Percentiles rank a stretch among this genome's conserved stretches.
Conservation (phyloP, 495 filamentous ascomycete genomes). For the Tricharina praecox region DNA sequence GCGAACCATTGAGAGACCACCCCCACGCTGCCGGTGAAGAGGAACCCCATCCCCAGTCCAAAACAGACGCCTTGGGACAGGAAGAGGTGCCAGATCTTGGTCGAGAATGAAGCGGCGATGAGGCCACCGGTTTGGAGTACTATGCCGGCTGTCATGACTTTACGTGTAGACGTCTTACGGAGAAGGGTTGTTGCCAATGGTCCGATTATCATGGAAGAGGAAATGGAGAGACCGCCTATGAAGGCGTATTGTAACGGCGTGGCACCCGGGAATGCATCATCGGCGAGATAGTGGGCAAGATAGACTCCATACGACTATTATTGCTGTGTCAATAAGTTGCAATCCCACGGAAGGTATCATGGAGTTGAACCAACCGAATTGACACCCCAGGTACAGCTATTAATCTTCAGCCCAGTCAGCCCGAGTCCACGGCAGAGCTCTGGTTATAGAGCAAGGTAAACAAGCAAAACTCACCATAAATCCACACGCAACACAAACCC, state of each 20-base stretch:
- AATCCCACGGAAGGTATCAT: not conserved
- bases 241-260: constrained; percentile 50
- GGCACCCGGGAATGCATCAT: constrained; percentile 40
- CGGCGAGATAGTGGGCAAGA: constrained; percentile 50
- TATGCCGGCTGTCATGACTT: constrained; percentile 43
- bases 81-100: constrained; percentile 53
- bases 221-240: constrained; percentile 54
- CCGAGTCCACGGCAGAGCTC: too few species aligned
- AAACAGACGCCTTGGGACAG: constrained; percentile 63
- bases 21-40: constrained; percentile 53
- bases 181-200: constrained; percentile 46
- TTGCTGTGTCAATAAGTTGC: not conserved
- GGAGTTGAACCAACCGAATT: constrained; percentile 14
- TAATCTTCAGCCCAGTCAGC: constrained; percentile 13
- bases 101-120: constrained; percentile 51
- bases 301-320: constrained; percentile 49
- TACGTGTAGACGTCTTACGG: constrained; percentile 36
- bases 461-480: constrained; percentile 30
- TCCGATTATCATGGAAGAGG: constrained; percentile 44
- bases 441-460: not conserved
- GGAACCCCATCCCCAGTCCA: constrained; percentile 58
- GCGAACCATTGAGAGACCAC: constrained; percentile 69
- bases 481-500: constrained; percentile 38
- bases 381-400: constrained; percentile 38
- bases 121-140: constrained; percentile 43